A percentile compares a stretch with the other conserved stretches of the same genome.
phyloP scores from a whole-genome alignment of 1,284 basidiomycete species.

The Takashimella koratensis region DNA sequence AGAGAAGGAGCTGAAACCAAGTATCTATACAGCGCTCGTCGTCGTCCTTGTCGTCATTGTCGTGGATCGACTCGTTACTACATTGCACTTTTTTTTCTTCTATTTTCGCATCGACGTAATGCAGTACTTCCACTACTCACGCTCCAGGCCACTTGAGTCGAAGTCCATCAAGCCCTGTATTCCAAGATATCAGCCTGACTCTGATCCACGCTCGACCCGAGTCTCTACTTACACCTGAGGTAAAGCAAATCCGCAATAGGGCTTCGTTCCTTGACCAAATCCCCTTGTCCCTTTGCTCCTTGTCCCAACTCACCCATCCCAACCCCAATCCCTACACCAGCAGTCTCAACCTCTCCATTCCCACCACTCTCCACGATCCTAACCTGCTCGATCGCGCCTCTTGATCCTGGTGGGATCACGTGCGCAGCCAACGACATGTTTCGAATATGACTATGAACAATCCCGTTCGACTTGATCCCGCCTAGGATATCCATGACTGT shows the following conservation, averaged over 20 bases:
- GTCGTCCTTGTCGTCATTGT: too few relatives aligned
- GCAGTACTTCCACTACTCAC: too few relatives aligned
- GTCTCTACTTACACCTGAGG: slow-evolving; percentile 61
- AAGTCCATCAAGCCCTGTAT: slow-evolving; percentile 74
- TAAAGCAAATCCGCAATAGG: slow-evolving; percentile 92
- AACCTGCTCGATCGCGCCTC: slow-evolving; percentile 4
- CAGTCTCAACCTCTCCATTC: slow-evolving; percentile 7
- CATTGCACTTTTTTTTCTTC: not conserved
- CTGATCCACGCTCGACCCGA: slow-evolving; percentile 1
- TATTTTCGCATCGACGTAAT: too few relatives aligned
- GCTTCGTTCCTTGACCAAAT: slow-evolving; percentile 45
- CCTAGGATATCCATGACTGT: slow-evolving; percentile 83
- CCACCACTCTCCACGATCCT: slow-evolving; percentile 2
- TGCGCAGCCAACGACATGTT: slow-evolving; percentile 31
- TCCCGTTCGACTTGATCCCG: slow-evolving; percentile 56
- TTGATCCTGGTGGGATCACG: slow-evolving; percentile 14
- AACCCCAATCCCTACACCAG: slow-evolving; percentile 4
- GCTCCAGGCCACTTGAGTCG: not conserved
- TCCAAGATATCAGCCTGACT: not conserved
- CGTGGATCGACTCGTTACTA: too few relatives aligned
- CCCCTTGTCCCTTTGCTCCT: slow-evolving; percentile 45
- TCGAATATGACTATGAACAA: slow-evolving; percentile 36
- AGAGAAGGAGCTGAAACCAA: too few relatives aligned
- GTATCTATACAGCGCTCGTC: too few relatives aligned
- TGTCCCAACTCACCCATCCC: slow-evolving; percentile 27